Evolutionary conservation across 1,139 yeast species (phyloP), one percentile per base, ranked within the genome.

Genomic region (Taphrina communis): DNA sequence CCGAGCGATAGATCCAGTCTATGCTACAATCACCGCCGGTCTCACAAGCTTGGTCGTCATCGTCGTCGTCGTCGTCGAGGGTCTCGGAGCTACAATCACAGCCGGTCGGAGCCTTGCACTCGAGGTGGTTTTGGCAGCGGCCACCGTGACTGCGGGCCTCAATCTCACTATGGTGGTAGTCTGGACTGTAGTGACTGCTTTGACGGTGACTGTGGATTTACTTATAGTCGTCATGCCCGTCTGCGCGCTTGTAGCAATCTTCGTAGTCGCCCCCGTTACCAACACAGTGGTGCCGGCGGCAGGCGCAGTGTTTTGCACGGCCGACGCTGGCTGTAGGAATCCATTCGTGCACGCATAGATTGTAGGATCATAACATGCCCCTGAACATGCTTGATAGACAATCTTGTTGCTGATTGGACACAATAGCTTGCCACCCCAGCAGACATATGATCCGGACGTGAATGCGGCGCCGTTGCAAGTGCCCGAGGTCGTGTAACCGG

Each of bases 401-500:
- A 65, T 48, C 14, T 48, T 50, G 56, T 55, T 55, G 25, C 50
- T 39, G 48, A 65, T 56, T 12, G 46, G 68, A 48, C 68, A 55
- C 8, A 55, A 46, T 14, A 53, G 62, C 3, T 25, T 46, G 31
- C 46, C 55, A 31, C 68, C 61, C 62, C 68, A 55, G 50, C 68
- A 55, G 48, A 56, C 59, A 46, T 55, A 56, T 31, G 53, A 36
- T 7, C 68, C 68, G 12, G 44, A 14, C 8, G 52, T 35, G 48
- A 65, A 56, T 2, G 55, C 5, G 14, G 55, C 56, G 36, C 61
- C 68, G 19, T 50, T 48, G 50, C 61, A 65, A 14, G 41, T 46
- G 25, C 61, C 68, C 8, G 62, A 55, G 12, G 68, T 55, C 17
- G 61, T 65, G 50, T 42, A 65, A 2, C 44, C 61, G 11, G 61